A percentile compares a stretch with the other conserved stretches of the same genome.
phyloP scores from a whole-genome alignment of 306 rosid genomes.

The Mimosa pudica region DNA sequence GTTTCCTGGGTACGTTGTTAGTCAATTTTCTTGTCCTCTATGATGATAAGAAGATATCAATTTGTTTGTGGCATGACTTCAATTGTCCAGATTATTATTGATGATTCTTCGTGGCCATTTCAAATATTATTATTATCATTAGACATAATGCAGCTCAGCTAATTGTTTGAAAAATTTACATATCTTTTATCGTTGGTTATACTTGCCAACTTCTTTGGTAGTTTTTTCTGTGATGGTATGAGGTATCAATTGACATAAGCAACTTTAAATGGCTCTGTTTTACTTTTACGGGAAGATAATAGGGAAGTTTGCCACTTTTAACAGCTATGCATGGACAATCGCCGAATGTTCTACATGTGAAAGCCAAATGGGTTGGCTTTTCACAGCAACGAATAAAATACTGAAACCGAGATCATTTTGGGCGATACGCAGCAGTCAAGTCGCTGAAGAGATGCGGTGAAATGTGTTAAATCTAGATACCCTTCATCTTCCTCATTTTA shows the following conservation, averaged over 20 bases:
- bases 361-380: constrained; percentile 86
- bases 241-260: background rate
- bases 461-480: constrained; percentile 14
- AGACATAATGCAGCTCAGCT: background rate
- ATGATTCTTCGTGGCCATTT: background rate
- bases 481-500: constrained; percentile 18
- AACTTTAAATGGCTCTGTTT: constrained; percentile 10
- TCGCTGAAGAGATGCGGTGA: constrained; percentile 57
- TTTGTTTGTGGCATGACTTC: constrained; percentile 11
- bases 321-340: constrained; percentile 91
- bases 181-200: background rate
- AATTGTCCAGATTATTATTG: background rate
- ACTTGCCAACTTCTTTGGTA: background rate
- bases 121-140: background rate
- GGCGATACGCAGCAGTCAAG: constrained; percentile 82
- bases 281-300: constrained; percentile 29
- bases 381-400: constrained; percentile 66
- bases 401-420: constrained; percentile 78
- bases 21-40: constrained; percentile 30
- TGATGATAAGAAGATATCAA: constrained; percentile 21
- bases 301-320: constrained; percentile 27
- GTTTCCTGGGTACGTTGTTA: constrained; percentile 91
- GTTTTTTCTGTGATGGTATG: constrained; percentile 2
- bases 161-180: background rate
- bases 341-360: constrained; percentile 72